Base-by-base conservation (phyloP, 2,329 filamentous ascomycete species). In the Stenocarpella maydis region DNA sequence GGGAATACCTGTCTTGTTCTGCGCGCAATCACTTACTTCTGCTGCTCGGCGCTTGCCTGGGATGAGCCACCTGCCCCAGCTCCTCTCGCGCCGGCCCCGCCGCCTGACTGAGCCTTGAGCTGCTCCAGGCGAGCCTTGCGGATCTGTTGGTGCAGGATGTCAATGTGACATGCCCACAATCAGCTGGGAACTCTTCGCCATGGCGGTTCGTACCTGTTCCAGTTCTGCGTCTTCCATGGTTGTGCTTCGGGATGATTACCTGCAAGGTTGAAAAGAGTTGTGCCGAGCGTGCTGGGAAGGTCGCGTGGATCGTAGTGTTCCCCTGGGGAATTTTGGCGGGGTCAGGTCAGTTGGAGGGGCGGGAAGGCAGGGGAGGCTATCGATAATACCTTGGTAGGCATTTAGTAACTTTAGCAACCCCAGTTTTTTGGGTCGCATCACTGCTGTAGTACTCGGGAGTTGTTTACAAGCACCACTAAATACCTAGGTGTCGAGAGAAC, bases 61-160 rank as follows among this genome's bases (percentile, higher is more conserved):
- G 79, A 84, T 70, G 82, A 81, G 50, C 80, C 80, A 69, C 82
- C 82, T 58, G 82, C 80, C 61, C 80, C 84, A 71, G 82, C 81
- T 49, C 80, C 82, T 61, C 83, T 79, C 70, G 82, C 82, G 71
- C 83, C 82, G 55, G 82, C 81, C 65, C 81, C 82, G 69, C 85
- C 86, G 71, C 84, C 85, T 72, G 86, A 82, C 81, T 92, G 85
- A 75, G 94, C 87, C 81, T 97, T 96, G 74, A 98, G 91, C 84
- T 99, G 95, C 81, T 95, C 93, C 67, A 98, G 90, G 72, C 96
- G 94, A 76, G 95, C 95, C 81, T 93, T 92, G 79, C 95, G 87
- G 78, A 98, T 98, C 92, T 97, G 77, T 21, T 28, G 10, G 41
- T 47, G 21, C 26, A 49, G 54, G 21, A 41, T 31, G 34, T 64